Conservation (phyloP, 179 eudicot species). For the Beta lomatogona region DNA sequence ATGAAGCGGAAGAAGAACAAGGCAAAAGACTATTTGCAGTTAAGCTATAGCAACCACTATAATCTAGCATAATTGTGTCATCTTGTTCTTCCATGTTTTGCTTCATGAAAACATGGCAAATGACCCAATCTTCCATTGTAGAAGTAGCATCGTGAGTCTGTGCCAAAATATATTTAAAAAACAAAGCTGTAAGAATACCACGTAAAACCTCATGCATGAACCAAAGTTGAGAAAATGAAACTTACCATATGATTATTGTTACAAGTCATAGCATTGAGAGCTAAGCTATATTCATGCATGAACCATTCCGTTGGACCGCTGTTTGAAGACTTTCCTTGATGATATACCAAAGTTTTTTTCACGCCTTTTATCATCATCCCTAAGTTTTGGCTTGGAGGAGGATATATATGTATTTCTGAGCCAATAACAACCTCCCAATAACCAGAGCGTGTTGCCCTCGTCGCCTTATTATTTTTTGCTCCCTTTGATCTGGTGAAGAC, state of each 20-base stretch:
- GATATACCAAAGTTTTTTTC: conserved; percentile 23
- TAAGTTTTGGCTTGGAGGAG: conserved; percentile 15
- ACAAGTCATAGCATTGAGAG: too few relatives aligned
- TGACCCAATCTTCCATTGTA: conserved; percentile 26
- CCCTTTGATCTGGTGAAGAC: conserved; percentile 30
- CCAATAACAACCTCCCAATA: conserved; percentile 32
- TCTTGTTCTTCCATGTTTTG: conserved; percentile 16
- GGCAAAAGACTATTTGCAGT: neutral
- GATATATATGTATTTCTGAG: conserved; percentile 18
- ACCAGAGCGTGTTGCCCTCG: conserved; percentile 24
- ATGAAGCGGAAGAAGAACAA: conserved; percentile 30
- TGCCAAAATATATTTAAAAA: neutral
- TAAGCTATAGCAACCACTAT: neutral
- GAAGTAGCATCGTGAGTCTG: conserved; percentile 14
- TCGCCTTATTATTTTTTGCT: conserved; percentile 15
- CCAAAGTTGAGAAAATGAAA: neutral
- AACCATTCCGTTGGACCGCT: conserved; percentile 30
- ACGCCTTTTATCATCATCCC: conserved; percentile 19
- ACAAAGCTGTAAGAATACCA: neutral
- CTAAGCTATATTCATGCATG: conserved; percentile 38
- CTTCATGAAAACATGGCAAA: conserved; percentile 28
- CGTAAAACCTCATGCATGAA: neutral
- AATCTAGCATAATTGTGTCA: conserved; percentile 17
- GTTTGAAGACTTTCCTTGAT: conserved; percentile 24
- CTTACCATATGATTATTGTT: neutral